Conservation (phyloP, 495 filamentous ascomycete species). For the Aspergillus steynii region DNA sequence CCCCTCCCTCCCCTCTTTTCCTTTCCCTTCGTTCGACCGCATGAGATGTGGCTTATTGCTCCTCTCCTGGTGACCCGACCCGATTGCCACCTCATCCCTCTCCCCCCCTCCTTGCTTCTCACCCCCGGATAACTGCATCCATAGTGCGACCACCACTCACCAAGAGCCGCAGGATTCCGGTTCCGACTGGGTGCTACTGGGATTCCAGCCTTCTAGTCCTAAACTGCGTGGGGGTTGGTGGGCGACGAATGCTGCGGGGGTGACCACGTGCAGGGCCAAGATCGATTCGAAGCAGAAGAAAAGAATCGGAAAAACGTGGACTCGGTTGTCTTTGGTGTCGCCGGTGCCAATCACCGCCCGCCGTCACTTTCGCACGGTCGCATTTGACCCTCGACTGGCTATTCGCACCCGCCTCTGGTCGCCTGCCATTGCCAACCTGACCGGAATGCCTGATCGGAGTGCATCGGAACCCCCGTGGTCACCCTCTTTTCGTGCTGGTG, state of each 20-base stretch:
- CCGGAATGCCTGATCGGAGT: slow-evolving; percentile 19
- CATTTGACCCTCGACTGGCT: slow-evolving; percentile 7
- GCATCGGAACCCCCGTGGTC: slow-evolving; percentile 12
- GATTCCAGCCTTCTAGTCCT: not conserved
- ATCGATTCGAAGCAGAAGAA: slow-evolving; percentile 14
- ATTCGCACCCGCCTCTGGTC: slow-evolving; percentile 11
- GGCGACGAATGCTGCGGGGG: slow-evolving; percentile 20
- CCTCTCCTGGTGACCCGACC: not conserved
- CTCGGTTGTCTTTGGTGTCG: slow-evolving; percentile 9
- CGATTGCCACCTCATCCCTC: not conserved
- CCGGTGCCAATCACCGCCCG: slow-evolving; percentile 18
- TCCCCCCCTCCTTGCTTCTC: not conserved
- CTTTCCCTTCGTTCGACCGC: slow-evolving; percentile 4
- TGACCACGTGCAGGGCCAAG: slow-evolving; percentile 24
- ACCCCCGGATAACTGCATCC: not conserved
- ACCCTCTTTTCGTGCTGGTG: slow-evolving; percentile 10
- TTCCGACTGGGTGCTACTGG: not conserved
- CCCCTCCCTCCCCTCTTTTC: slow-evolving; percentile 2
- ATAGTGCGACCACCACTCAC: not conserved
- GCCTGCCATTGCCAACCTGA: not conserved
- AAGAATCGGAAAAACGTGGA: slow-evolving; percentile 20
- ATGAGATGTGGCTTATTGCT: slow-evolving; percentile 6
- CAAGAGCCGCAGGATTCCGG: slow-evolving; percentile 6
- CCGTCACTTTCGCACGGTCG: not conserved
- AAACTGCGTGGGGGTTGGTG: slow-evolving; percentile 16